These are phyloP conservation scores for Neocallimastix lanati DNA, from an alignment of 192 early-diverging fungal genomes.

Conservation along the genomic window DNA sequence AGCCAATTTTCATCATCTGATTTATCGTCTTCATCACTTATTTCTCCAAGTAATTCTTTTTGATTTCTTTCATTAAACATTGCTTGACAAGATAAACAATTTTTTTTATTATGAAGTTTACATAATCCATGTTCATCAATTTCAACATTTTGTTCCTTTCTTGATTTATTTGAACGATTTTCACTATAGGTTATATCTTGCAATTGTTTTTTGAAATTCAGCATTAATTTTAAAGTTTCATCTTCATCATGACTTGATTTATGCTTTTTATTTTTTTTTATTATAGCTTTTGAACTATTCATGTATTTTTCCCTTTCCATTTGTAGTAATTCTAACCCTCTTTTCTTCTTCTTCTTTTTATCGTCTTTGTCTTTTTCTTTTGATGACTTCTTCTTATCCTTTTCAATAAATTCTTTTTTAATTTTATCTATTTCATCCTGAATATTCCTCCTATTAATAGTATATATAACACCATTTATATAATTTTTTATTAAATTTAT, in stretches of 20 bases:
- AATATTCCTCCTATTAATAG: constrained; percentile 8
- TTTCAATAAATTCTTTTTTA: constrained; percentile 32
- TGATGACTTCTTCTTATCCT: constrained; percentile 23
- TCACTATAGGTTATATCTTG: constrained; percentile 1
- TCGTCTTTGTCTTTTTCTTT: constrained; percentile 8
- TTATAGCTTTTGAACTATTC: background rate
- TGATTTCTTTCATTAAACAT: constrained; percentile 20
- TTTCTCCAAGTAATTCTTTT: constrained; percentile 11
- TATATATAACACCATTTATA: background rate
- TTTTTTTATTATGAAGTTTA: constrained; percentile 41
- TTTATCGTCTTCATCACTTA: constrained; percentile 16
- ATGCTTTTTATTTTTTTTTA: constrained; percentile 9
- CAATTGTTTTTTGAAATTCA: background rate
- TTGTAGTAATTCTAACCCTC: constrained; percentile 1
- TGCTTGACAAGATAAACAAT: constrained; percentile 52
- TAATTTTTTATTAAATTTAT: background rate
- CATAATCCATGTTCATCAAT: constrained; percentile 25
- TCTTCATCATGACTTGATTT: constrained; percentile 17
- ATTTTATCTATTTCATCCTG: constrained; percentile 41
- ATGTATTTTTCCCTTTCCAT: background rate
- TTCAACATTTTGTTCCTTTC: background rate
- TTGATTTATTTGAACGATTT: constrained; percentile 4
- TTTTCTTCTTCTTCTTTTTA: constrained; percentile 10
- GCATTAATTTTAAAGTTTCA: constrained; percentile 6
- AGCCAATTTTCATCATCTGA: constrained; percentile 52